Percentiles rank a stretch among this genome's conserved stretches.
Evolutionary conservation across 2,329 filamentous ascomycete genomes (phyloP).

Genomic region (Fusarium sacchari): DNA sequence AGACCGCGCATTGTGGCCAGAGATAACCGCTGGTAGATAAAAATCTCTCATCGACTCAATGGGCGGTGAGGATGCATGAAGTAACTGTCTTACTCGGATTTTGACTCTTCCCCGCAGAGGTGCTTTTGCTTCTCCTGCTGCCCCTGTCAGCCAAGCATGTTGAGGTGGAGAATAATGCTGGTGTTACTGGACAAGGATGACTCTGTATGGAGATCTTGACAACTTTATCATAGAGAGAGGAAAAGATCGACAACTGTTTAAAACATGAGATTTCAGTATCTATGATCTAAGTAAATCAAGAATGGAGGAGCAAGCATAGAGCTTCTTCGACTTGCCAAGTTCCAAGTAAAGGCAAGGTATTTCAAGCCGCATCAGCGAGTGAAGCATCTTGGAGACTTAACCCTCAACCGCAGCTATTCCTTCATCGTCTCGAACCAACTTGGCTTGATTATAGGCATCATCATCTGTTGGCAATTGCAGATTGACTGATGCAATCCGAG

Average conservation of each 20-base stretch:
- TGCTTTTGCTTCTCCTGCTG: background rate
- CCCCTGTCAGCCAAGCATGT: background rate
- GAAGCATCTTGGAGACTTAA: background rate
- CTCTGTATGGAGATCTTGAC: background rate
- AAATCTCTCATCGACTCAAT: accelerated
- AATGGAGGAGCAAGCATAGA: background rate
- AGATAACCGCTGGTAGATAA: accelerated
- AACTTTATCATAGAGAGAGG: background rate
- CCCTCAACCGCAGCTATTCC: constrained; percentile 28
- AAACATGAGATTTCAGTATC: background rate
- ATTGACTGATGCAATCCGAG: constrained; percentile 4
- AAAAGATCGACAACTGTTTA: background rate
- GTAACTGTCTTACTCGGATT: background rate
- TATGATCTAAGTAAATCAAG: background rate
- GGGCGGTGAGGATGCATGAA: background rate
- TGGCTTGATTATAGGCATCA: constrained; percentile 11
- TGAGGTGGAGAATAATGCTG: background rate
- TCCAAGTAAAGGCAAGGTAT: background rate
- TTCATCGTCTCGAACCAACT: constrained; percentile 8
- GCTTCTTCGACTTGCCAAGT: background rate
- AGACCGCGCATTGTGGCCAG: background rate
- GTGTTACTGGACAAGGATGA: background rate
- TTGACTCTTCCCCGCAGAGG: background rate
- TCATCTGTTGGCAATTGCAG: constrained; percentile 4
- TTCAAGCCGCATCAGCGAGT: background rate